Evolutionary conservation across 1,139 yeast species (phyloP).

Genomic region (Protomyces inundatus): DNA sequence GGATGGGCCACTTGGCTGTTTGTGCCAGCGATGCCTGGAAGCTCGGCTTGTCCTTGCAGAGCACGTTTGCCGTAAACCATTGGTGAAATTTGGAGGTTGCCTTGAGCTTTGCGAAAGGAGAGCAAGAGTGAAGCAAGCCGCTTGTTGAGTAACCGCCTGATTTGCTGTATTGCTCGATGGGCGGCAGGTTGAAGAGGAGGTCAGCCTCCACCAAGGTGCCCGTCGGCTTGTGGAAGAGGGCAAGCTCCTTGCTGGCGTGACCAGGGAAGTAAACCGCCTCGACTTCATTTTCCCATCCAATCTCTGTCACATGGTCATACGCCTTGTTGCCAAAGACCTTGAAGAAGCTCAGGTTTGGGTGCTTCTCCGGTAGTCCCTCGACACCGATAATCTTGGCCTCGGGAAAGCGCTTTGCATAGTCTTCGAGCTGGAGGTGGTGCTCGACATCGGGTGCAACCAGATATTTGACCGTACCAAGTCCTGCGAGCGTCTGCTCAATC

Average conservation of each 20-base stretch:
- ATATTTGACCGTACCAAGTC: slow-evolving; percentile 34
- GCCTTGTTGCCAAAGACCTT: slow-evolving; percentile 20
- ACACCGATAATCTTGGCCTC: slow-evolving; percentile 49
- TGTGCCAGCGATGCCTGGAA: slow-evolving; percentile 35
- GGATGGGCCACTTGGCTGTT: slow-evolving; percentile 48
- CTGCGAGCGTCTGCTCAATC: slow-evolving; percentile 9
- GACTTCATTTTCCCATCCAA: slow-evolving; percentile 38
- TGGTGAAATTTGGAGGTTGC: slow-evolving; percentile 7
- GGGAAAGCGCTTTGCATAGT: slow-evolving; percentile 50
- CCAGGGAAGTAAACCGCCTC: slow-evolving; percentile 54
- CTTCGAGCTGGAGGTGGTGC: slow-evolving; percentile 41
- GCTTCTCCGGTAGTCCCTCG: slow-evolving; percentile 38
- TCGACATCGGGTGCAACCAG: slow-evolving; percentile 38
- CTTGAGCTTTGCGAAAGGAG: slow-evolving; percentile 8
- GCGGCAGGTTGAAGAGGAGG: slow-evolving; percentile 50
- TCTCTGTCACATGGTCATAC: slow-evolving; percentile 7
- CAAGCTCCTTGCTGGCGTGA: slow-evolving; percentile 54
- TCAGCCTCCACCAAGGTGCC: slow-evolving; percentile 55
- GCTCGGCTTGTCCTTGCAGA: slow-evolving; percentile 12
- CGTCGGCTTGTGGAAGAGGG: slow-evolving; percentile 47
- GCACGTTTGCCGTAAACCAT: slow-evolving; percentile 8
- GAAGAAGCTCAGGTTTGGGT: slow-evolving; percentile 13
- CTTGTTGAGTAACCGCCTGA: slow-evolving; percentile 34
- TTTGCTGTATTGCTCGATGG: slow-evolving; percentile 44
- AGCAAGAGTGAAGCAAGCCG: not conserved